These are phyloP conservation scores for Cubamyces lactineus DNA, from an alignment of 768 basidiomycete genomes.

Conservation along the genomic window DNA sequence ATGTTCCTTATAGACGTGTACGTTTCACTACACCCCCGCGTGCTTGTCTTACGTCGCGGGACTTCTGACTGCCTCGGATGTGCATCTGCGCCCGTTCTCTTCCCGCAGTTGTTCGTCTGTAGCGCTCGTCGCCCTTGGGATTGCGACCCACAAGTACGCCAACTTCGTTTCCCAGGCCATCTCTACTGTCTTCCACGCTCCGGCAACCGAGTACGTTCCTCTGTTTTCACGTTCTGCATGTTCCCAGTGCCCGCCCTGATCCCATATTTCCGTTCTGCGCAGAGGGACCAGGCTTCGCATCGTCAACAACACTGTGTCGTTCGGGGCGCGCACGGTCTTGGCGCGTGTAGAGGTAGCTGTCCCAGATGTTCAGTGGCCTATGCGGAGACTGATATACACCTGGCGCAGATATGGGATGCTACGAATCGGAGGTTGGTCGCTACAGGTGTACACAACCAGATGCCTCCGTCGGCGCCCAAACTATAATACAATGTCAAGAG, in stretches of 20 bases:
- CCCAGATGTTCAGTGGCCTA: too few species aligned
- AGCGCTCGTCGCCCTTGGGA: slow-evolving; percentile 15
- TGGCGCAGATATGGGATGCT: slow-evolving; percentile 22
- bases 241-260: too few species aligned
- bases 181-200: slow-evolving; percentile 22
- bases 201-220: slow-evolving; percentile 7
- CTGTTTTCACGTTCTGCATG: not conserved
- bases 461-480: slow-evolving; percentile 18
- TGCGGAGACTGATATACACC: too few species aligned
- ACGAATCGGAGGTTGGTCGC: slow-evolving; percentile 23
- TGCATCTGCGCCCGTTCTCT: too few species aligned
- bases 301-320: slow-evolving; percentile 14
- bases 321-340: slow-evolving; percentile 16
- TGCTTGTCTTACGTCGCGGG: not conserved
- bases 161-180: slow-evolving; percentile 22
- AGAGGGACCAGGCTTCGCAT: slow-evolving; percentile 20
- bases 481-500: not conserved
- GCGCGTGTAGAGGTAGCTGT: slow-evolving; percentile 19
- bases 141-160: slow-evolving; percentile 4
- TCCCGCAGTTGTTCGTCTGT: slow-evolving; percentile 21
- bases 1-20: slow-evolving; percentile 23
- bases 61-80: too few species aligned
- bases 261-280: not conserved
- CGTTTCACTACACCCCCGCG: not conserved
- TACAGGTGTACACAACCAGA: slow-evolving; percentile 24